These are phyloP conservation scores for Fusarium pseudograminearum DNA, from an alignment of 2,329 filamentous ascomycete genomes.

Conservation along the genomic window DNA sequence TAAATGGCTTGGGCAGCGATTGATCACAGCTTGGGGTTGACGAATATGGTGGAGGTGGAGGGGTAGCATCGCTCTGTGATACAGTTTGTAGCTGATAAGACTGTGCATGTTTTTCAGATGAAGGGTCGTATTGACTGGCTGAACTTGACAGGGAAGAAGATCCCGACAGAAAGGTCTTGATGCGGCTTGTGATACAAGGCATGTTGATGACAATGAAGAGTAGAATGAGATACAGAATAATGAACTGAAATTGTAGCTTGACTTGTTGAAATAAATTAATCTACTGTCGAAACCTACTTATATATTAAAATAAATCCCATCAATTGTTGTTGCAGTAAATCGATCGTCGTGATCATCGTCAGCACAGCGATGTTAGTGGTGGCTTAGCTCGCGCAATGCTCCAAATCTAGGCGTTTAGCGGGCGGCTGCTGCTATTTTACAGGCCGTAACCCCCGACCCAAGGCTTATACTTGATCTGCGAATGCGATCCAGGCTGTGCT, in stretches of 20 bases:
- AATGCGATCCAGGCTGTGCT: constrained; percentile 4
- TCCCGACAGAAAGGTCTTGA: constrained; percentile 12
- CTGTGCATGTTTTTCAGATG: constrained; percentile 1
- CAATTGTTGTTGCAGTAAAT: not conserved
- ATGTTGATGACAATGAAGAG: not conserved
- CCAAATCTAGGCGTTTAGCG: not conserved
- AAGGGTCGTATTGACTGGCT: not conserved
- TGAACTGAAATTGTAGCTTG: not conserved
- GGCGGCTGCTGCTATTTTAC: not conserved
- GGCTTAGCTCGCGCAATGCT: constrained; percentile 22
- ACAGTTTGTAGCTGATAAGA: constrained; percentile 9
- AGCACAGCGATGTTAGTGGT: constrained; percentile 3
- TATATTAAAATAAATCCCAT: not conserved
- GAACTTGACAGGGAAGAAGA: not conserved
- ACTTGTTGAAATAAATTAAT: not conserved
- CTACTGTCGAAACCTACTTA: not conserved
- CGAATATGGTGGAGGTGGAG: constrained; percentile 17
- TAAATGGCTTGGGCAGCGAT: constrained; percentile 5
- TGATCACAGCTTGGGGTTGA: not conserved
- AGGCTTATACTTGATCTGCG: constrained; percentile 14
- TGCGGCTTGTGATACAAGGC: constrained; percentile 10
- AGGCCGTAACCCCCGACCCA: not conserved
- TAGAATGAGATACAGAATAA: not conserved
- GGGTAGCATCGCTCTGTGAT: not conserved
- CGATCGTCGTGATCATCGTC: constrained; percentile 8